phyloP scores from a whole-genome alignment of 805 yeast species.

The Maudiozyma saulgeensis region DNA sequence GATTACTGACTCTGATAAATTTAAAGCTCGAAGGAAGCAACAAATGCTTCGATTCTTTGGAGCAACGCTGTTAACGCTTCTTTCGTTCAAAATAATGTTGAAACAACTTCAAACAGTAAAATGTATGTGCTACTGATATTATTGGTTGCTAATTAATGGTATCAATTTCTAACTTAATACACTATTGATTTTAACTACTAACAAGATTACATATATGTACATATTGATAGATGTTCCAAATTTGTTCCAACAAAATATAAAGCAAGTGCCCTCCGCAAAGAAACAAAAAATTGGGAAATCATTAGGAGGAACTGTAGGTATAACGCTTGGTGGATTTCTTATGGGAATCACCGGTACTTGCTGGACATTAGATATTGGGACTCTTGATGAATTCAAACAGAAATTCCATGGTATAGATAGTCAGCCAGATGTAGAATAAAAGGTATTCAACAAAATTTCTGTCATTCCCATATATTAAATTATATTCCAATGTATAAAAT shows the following conservation, averaged over 20 bases:
- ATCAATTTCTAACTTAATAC: not conserved
- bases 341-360: conserved; percentile 68
- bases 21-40: conserved; percentile 51
- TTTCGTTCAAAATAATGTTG: conserved; percentile 65
- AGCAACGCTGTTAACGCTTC: conserved; percentile 60
- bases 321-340: conserved; percentile 61
- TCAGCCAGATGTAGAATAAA: too few relatives aligned
- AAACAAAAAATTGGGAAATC: not conserved
- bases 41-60: conserved; percentile 71
- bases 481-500: too few relatives aligned
- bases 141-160: not conserved
- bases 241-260: conserved; percentile 78
- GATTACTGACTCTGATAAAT: conserved; percentile 12
- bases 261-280: conserved; percentile 26
- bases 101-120: conserved; percentile 64
- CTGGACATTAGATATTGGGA: conserved; percentile 71
- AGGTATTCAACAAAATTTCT: too few relatives aligned
- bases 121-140: conserved; percentile 29
- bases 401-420: not conserved
- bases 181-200: not conserved
- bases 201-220: not conserved
- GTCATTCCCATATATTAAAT: too few relatives aligned
- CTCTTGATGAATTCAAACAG: conserved; percentile 48
- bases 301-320: conserved; percentile 60
- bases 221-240: conserved; percentile 44